Percentiles rank a stretch among this genome's conserved stretches.
Evolutionary conservation across 192 early-diverging fungal species (phyloP).

Genomic region (Obelidium mucronatum): DNA sequence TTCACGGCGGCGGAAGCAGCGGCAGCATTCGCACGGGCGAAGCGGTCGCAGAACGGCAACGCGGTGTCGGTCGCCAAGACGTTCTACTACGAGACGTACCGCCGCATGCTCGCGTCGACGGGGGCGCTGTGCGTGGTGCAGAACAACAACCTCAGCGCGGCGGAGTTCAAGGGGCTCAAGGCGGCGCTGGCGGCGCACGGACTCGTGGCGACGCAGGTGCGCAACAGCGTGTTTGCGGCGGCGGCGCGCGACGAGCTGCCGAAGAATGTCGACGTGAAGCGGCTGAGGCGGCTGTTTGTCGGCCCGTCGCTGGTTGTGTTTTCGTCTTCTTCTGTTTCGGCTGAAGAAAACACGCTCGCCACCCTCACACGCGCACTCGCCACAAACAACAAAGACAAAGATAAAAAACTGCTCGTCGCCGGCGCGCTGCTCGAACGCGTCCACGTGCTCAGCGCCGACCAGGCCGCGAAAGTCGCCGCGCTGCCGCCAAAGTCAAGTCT

Average conservation of each 20-base stretch:
- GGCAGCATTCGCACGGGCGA: slow-evolving; percentile 17
- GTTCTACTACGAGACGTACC: slow-evolving; percentile 27
- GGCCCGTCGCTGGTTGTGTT: slow-evolving; percentile 14
- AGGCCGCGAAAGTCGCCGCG: not conserved
- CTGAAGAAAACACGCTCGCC: too few relatives aligned
- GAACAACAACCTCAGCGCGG: slow-evolving; percentile 28
- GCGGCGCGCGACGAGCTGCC: not conserved
- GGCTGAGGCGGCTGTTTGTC: slow-evolving; percentile 15
- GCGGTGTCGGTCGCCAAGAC: slow-evolving; percentile 10
- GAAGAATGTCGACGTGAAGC: not conserved
- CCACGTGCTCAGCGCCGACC: slow-evolving; percentile 8
- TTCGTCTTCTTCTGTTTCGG: too few relatives aligned
- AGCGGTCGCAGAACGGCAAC: slow-evolving; percentile 18
- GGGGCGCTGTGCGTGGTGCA: not conserved
- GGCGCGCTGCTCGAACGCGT: slow-evolving; percentile 4
- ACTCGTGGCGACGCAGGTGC: not conserved
- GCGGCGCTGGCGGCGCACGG: not conserved
- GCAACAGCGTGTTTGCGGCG: slow-evolving; percentile 2
- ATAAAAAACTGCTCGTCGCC: slow-evolving; percentile 19
- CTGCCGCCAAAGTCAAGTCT: not conserved
- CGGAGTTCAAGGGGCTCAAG: slow-evolving; percentile 11
- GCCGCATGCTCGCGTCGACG: not conserved
- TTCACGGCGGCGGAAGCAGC: slow-evolving; percentile 21
- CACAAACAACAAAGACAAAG: too few relatives aligned
- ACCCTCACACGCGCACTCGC: too few relatives aligned